Evolutionary conservation across 495 filamentous ascomycete species (phyloP).

Genomic region (Paragyromitra xinjiangensis): DNA sequence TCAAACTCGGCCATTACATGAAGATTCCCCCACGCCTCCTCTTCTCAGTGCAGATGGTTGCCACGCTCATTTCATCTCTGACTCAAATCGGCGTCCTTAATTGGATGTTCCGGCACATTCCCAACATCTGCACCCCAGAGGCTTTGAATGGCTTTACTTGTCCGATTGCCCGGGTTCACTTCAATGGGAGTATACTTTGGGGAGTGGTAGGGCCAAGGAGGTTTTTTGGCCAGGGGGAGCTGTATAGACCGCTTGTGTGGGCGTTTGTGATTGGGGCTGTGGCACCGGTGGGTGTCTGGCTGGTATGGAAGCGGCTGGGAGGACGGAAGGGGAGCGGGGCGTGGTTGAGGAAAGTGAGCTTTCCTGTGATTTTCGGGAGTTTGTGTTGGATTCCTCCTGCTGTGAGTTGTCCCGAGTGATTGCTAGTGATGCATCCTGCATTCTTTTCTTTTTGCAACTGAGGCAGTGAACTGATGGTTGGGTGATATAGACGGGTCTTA

Average conservation of each 20-base stretch:
- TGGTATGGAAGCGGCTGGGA: conserved; percentile 59
- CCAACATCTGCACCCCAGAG: conserved; percentile 76
- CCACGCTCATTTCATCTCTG: conserved; percentile 77
- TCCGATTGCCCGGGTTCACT: conserved; percentile 86
- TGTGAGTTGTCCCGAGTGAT: conserved; percentile 37
- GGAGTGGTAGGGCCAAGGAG: conserved; percentile 80
- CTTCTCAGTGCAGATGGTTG: conserved; percentile 81
- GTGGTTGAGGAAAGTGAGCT: conserved; percentile 71
- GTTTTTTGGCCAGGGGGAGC: conserved; percentile 77
- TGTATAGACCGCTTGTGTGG: conserved; percentile 76
- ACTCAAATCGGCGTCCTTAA: conserved; percentile 85
- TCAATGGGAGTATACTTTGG: conserved; percentile 89
- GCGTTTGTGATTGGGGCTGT: conserved; percentile 79
- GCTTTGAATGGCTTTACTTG: conserved; percentile 88
- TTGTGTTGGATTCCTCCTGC: conserved; percentile 85
- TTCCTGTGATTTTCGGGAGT: conserved; percentile 76
- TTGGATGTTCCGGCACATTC: conserved; percentile 86
- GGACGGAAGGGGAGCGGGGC: conserved; percentile 54
- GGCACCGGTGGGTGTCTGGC: conserved; percentile 73
- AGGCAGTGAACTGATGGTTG: conserved; percentile 4
- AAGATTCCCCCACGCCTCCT: conserved; percentile 85
- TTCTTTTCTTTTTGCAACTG: not conserved
- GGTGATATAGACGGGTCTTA: conserved; percentile 70
- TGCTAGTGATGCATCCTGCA: not conserved
- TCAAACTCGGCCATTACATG: conserved; percentile 93